Evolutionary conservation across 2,329 filamentous ascomycete genomes (phyloP).

Genomic region (Colletotrichum gloeosporioides): DNA sequence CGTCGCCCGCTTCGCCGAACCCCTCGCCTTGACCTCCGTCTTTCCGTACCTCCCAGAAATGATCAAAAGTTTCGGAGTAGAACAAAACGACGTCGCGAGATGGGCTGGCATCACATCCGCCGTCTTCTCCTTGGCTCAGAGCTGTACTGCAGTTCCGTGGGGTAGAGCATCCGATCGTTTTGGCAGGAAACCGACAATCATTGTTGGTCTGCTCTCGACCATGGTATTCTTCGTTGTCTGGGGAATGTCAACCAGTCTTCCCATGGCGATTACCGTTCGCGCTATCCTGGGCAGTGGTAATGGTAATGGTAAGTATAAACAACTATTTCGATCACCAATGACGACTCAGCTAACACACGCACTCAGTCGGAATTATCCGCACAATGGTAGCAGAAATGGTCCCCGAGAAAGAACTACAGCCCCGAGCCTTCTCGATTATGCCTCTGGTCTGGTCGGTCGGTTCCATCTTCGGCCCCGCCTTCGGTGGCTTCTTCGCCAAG

Average conservation of each 20-base stretch:
- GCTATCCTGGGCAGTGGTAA: slow-evolving; percentile 84
- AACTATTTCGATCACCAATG: not conserved
- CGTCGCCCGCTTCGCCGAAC: slow-evolving; percentile 80
- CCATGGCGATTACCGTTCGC: slow-evolving; percentile 80
- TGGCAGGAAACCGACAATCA: slow-evolving; percentile 83
- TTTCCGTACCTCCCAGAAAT: slow-evolving; percentile 79
- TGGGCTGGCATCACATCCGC: slow-evolving; percentile 81
- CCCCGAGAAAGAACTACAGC: slow-evolving; percentile 84
- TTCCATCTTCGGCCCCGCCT: slow-evolving; percentile 83
- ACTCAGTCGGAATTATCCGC: slow-evolving; percentile 81
- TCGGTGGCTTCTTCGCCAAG: slow-evolving; percentile 86
- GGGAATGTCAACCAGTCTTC: slow-evolving; percentile 80
- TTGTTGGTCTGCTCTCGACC: slow-evolving; percentile 75
- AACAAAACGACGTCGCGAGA: slow-evolving; percentile 74
- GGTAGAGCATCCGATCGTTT: slow-evolving; percentile 77
- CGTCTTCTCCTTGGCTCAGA: slow-evolving; percentile 75
- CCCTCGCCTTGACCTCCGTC: slow-evolving; percentile 73
- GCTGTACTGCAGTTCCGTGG: slow-evolving; percentile 75
- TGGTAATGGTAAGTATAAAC: slow-evolving; percentile 68
- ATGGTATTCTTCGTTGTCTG: slow-evolving; percentile 84
- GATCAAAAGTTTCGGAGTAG: slow-evolving; percentile 79
- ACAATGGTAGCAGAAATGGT: slow-evolving; percentile 95
- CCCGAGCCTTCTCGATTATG: slow-evolving; percentile 91
- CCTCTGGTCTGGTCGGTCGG: slow-evolving; percentile 88
- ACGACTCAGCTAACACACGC: not conserved